Evolutionary conservation across 352 stramenopile genomes (phyloP).

Genomic region (Pythium folliculosum): DNA sequence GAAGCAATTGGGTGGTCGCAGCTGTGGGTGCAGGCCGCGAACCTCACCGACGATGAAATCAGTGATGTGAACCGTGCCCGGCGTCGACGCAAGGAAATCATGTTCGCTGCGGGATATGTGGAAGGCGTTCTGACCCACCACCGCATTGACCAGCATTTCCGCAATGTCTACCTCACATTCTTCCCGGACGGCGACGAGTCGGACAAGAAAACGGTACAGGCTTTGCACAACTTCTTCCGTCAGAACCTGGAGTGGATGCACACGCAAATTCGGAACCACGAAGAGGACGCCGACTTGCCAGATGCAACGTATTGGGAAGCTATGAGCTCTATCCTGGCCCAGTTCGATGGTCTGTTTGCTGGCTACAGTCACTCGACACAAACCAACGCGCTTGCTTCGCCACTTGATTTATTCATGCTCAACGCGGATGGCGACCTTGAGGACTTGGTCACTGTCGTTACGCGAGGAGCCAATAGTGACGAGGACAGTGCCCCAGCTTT

Average conservation of each 20-base stretch:
- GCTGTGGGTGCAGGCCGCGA: conserved; percentile 48
- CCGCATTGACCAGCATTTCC: conserved; percentile 68
- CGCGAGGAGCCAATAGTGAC: conserved; percentile 6
- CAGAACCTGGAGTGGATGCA: conserved; percentile 52
- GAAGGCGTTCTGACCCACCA: conserved; percentile 61
- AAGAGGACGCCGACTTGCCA: conserved; percentile 15
- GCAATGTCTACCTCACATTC: conserved; percentile 54
- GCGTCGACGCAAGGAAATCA: conserved; percentile 34
- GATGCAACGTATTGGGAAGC: conserved; percentile 42
- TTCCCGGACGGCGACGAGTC: conserved; percentile 38
- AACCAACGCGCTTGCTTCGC: conserved; percentile 26
- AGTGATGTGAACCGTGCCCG: conserved; percentile 9
- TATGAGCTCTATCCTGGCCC: conserved; percentile 38
- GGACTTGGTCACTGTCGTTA: conserved; percentile 48
- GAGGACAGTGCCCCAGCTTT: conserved; percentile 9
- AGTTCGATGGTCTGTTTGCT: conserved; percentile 55
- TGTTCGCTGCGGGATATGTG: conserved; percentile 60
- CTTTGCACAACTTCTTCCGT: conserved; percentile 41
- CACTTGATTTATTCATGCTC: conserved; percentile 52
- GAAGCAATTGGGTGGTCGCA: conserved; percentile 52
- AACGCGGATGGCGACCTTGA: conserved; percentile 59
- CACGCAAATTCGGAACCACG: conserved; percentile 34
- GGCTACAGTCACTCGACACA: conserved; percentile 40
- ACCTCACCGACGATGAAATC: conserved; percentile 28
- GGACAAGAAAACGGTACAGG: conserved; percentile 32